Conservation (phyloP, 441 rosid species). For the Francoa sonchifolia region DNA sequence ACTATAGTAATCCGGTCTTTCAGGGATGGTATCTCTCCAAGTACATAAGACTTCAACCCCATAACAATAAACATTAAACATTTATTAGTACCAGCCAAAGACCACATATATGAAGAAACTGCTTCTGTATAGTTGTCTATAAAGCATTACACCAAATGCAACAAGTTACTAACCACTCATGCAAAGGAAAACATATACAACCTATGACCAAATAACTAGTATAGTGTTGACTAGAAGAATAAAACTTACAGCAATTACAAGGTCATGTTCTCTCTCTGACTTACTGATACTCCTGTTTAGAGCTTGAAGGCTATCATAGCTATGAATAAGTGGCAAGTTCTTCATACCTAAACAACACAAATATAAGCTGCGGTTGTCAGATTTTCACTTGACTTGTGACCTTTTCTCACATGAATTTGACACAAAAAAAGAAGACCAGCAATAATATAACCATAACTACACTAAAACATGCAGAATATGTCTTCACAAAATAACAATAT, state of each 20-base stretch:
- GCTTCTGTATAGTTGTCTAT: not conserved
- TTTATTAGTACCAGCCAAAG: constrained; percentile 17
- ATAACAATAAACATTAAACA: constrained; percentile 8
- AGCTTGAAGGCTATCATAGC: constrained; percentile 61
- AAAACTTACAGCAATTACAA: constrained; percentile 83
- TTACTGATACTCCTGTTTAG: constrained; percentile 40
- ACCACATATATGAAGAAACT: not conserved
- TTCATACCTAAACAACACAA: constrained; percentile 37
- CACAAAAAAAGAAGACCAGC: not conserved
- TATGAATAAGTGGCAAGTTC: constrained; percentile 72
- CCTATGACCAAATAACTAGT: no score
- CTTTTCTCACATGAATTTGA: not conserved
- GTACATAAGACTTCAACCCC: constrained; percentile 64
- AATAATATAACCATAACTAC: no score
- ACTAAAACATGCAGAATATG: no score
- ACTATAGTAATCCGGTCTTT: constrained; percentile 70
- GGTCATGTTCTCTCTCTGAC: constrained; percentile 68
- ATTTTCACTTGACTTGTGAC: constrained; percentile 1
- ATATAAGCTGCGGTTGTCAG: constrained; percentile 5
- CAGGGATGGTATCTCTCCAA: constrained; percentile 90
- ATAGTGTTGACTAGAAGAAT: not conserved
- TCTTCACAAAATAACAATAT: no score
- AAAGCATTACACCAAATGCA: no score
- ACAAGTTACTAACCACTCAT: no score
- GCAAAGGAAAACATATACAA: no score